Evolutionary conservation across 176 grass and related monocot genomes (phyloP).

Genomic region (Oryza meridionalis): DNA sequence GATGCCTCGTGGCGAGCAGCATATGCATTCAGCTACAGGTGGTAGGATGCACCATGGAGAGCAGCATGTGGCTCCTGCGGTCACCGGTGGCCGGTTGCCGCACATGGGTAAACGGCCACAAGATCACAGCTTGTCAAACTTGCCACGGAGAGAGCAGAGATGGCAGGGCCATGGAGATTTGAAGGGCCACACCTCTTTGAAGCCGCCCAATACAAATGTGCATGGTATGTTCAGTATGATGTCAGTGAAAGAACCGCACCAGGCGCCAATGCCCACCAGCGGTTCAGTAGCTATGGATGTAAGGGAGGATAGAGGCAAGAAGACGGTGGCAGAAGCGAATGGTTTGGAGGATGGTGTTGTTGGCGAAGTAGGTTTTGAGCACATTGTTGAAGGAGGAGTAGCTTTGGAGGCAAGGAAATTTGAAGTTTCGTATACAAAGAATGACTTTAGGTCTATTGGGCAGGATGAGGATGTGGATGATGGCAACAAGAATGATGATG

Average conservation of each 20-base stretch:
- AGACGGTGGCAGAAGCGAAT: not conserved
- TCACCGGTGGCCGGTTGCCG: not conserved
- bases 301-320: slow-evolving; percentile 33
- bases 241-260: slow-evolving; percentile 18
- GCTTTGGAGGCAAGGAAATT: slow-evolving; percentile 20
- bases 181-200: not conserved
- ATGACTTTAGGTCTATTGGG: slow-evolving; percentile 34
- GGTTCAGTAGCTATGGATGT: slow-evolving; percentile 23
- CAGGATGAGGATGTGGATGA: slow-evolving; percentile 26
- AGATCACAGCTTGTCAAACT: not conserved
- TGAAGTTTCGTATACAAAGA: slow-evolving; percentile 35
- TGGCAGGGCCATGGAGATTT: slow-evolving; percentile 31
- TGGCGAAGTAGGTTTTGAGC: not conserved
- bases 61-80: not conserved
- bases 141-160: slow-evolving; percentile 20
- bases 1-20: slow-evolving; percentile 33
- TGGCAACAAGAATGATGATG: slow-evolving; percentile 33
- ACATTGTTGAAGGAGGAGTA: not conserved
- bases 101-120: slow-evolving; percentile 12
- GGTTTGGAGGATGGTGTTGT: slow-evolving; percentile 12
- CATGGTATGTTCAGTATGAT: slow-evolving; percentile 28
- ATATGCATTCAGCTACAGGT: slow-evolving; percentile 20
- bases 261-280: slow-evolving; percentile 15
- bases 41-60: slow-evolving; percentile 25
- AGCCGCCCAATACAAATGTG: slow-evolving; percentile 24